Conservation (phyloP, 2,329 filamentous ascomycete genomes). For the Fusarium sp. region DNA sequence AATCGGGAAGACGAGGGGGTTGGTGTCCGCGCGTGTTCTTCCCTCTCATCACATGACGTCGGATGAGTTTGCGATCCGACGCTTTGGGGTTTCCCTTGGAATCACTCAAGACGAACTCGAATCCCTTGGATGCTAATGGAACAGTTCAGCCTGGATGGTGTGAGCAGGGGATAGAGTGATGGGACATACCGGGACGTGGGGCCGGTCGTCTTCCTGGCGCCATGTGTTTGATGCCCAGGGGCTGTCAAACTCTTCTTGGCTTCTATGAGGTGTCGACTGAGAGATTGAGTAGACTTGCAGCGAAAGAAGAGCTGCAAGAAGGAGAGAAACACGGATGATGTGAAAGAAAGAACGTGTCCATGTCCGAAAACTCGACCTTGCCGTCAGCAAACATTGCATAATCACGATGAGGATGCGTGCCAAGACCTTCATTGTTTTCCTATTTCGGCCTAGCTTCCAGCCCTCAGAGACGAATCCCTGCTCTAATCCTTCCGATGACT, state of each 20-base stretch:
- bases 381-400: constrained; percentile 5
- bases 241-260: background rate
- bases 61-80: constrained; percentile 43
- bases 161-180: background rate
- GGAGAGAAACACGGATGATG: background rate
- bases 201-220: background rate
- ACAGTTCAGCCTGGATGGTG: background rate
- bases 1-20: background rate
- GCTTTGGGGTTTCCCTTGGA: constrained; percentile 39
- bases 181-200: background rate
- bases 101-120: constrained; percentile 45
- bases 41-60: constrained; percentile 46
- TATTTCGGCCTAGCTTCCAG: background rate
- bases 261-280: background rate
- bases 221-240: background rate
- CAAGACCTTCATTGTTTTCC: constrained; percentile 3
- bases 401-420: background rate
- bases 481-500: background rate
- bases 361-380: background rate
- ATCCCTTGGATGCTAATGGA: constrained; percentile 30
- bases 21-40: constrained; percentile 34
- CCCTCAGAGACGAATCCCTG: background rate
- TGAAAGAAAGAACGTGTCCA: background rate
- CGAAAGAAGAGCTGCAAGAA: background rate
- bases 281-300: too few relatives aligned